Evolutionary conservation across 352 stramenopile genomes (phyloP), one percentile per base, ranked within the genome.

Genomic region (Globisporangium okanoganense): DNA sequence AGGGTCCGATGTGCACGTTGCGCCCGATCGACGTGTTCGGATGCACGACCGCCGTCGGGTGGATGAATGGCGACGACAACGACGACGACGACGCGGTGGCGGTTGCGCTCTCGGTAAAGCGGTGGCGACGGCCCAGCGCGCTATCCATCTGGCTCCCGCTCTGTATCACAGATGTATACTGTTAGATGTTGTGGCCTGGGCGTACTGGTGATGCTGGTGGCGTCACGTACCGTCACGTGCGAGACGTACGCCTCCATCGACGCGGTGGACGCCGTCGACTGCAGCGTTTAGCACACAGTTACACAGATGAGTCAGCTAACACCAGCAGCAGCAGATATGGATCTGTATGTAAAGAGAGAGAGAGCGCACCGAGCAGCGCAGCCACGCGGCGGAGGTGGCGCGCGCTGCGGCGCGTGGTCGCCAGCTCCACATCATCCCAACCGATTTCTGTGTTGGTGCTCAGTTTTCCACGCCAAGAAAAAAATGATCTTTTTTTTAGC

Each of bases 11-110:
- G 18, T 81, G 76, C 14, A 92, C 85, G 40, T 79, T 77, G 9
- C 64, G 65, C 3, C 80, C 83, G 12, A 94, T 62, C 10, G 66
- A 61, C 0, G 85, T 77, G 43, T 78, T 73, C 31, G 79, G 76
- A 57, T 94, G 81, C 13, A 94, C 79, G 36, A 94, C 66, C 18
- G 85, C 82, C 2, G 79, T 94, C 38, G 72, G 70, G 45, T 94
- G 82, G 35, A 92, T 70, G 43, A 66, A 65, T 14, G 67, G 56
- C 33, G 58, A 55, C 0, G 48, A 55, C 41, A 22, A 58, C 29
- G n/a, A 55, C 41, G 29, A 58, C 29, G n/a, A 33, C 0, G 40
- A n/a, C 18, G 20, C 18, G 8, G 12, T 68, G 20, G 22, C 18
- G 8, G 20, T 10, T 5, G 24, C 49, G 35, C 18, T 47, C 48